Conservation (phyloP, 306 rosid genomes). For the Medicago arabica region DNA sequence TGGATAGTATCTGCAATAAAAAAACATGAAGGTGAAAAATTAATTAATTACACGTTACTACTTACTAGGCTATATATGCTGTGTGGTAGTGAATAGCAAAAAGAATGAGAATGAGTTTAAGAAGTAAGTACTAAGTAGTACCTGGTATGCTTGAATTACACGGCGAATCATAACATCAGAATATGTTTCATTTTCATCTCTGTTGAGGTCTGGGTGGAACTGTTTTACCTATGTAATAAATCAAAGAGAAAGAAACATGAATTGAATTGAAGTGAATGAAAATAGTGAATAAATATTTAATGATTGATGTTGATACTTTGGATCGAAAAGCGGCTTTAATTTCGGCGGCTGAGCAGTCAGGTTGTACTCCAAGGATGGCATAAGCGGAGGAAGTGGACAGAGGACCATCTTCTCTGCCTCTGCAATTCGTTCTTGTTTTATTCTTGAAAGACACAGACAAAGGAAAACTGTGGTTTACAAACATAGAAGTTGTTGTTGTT, state of each 20-base stretch:
- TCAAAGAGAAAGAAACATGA: background rate
- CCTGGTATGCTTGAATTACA: constrained; percentile 87
- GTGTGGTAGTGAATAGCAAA: background rate
- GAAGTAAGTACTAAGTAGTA: constrained; percentile 20
- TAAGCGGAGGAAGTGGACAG: constrained; percentile 63
- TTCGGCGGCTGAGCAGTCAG: constrained; percentile 62
- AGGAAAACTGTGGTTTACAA: constrained; percentile 46
- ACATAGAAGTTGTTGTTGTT: constrained; percentile 32
- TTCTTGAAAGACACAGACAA: constrained; percentile 28
- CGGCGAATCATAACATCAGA: constrained; percentile 84
- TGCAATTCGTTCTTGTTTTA: constrained; percentile 40
- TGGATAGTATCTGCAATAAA: constrained; percentile 73
- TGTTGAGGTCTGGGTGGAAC: constrained; percentile 83
- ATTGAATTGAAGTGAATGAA: background rate
- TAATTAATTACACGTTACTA: constrained; percentile 16
- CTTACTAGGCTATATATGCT: background rate
- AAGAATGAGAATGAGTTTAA: background rate
- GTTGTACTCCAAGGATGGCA: constrained; percentile 68
- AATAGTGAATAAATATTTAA: background rate
- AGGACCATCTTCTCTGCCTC: constrained; percentile 40
- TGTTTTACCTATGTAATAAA: constrained; percentile 70
- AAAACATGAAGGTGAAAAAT: background rate
- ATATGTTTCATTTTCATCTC: constrained; percentile 40
- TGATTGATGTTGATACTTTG: constrained; percentile 50
- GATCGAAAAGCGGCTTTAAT: constrained; percentile 90